A percentile compares a stretch with the other conserved stretches of the same genome.
These are phyloP conservation scores for Cladorrhinum samala DNA, from an alignment of 495 filamentous ascomycete genomes.

Conservation along the genomic window DNA sequence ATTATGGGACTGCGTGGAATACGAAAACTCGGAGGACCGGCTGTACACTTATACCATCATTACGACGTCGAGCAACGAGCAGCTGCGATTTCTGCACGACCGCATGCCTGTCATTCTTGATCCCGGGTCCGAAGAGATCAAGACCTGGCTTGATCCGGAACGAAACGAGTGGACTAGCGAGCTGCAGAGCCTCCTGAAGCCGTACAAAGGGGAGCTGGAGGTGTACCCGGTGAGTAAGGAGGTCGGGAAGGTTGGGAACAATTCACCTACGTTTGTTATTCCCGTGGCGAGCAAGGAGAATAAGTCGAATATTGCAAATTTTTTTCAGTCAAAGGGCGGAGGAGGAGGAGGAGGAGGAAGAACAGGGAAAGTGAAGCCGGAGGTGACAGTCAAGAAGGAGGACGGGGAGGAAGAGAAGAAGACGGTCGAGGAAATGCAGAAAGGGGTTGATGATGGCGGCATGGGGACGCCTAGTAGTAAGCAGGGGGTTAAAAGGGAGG, in stretches of 20 bases:
- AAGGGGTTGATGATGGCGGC: conserved; percentile 5
- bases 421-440: conserved; percentile 2
- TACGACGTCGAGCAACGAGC: conserved; percentile 75
- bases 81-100: conserved; percentile 80
- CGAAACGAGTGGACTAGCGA: conserved; percentile 68
- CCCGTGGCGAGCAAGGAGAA: conserved; percentile 78
- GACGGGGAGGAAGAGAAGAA: conserved; percentile 24
- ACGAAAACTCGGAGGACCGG: conserved; percentile 2
- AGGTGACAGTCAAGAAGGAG: conserved; percentile 14
- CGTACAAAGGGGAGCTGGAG: conserved; percentile 74
- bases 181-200: conserved; percentile 67
- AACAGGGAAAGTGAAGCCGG: conserved; percentile 9
- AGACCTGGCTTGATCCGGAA: conserved; percentile 71
- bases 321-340: conserved; percentile 59
- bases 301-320: conserved; percentile 88
- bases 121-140: conserved; percentile 61
- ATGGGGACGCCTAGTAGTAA: conserved; percentile 4
- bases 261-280: conserved; percentile 74
- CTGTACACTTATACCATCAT: conserved; percentile 84
- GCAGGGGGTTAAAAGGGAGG: conserved; percentile 53
- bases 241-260: conserved; percentile 94
- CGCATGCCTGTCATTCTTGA: conserved; percentile 95
- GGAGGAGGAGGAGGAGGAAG: conserved; percentile 1
- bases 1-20: conserved; percentile 78
- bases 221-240: conserved; percentile 81